Conservation (phyloP, 208 protist genomes). For the Zelonia costaricensis region DNA sequence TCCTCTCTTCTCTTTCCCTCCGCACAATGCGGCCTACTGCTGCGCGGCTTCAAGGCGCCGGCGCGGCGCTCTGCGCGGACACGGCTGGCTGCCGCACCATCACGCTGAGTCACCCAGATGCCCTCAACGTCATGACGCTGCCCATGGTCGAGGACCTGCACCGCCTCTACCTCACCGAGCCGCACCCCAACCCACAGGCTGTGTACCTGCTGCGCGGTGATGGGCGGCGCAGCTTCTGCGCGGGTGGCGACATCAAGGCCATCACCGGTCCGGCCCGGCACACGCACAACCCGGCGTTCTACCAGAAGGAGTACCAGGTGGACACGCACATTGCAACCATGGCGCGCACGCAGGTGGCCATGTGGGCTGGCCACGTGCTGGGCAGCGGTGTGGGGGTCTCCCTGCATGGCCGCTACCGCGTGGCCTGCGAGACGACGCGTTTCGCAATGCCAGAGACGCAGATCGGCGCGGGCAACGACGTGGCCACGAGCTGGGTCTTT, state of each 20-base stretch:
- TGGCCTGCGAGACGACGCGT: slow-evolving; percentile 70
- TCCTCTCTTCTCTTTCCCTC: not conserved
- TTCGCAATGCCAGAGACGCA: slow-evolving; percentile 89
- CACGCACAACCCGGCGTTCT: slow-evolving; percentile 41
- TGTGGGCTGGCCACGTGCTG: slow-evolving; percentile 86
- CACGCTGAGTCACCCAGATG: slow-evolving; percentile 33
- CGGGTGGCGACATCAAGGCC: slow-evolving; percentile 66
- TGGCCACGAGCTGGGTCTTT: slow-evolving; percentile 72
- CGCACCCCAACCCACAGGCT: slow-evolving; percentile 37
- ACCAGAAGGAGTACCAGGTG: slow-evolving; percentile 69
- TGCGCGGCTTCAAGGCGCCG: slow-evolving; percentile 1
- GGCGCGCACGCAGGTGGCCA: slow-evolving; percentile 61
- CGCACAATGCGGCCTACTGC: slow-evolving; percentile 4
- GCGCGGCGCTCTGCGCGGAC: slow-evolving; percentile 29
- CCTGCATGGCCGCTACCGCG: slow-evolving; percentile 67
- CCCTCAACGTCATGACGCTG: slow-evolving; percentile 52
- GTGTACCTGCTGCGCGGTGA: slow-evolving; percentile 46
- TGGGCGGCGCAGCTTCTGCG: slow-evolving; percentile 63
- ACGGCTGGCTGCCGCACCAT: slow-evolving; percentile 44
- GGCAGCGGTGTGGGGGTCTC: slow-evolving; percentile 85
- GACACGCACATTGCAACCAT: slow-evolving; percentile 69
- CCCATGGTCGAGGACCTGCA: slow-evolving; percentile 48
- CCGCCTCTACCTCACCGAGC: slow-evolving; percentile 35
- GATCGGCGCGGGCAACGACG: slow-evolving; percentile 72
- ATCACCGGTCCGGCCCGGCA: slow-evolving; percentile 19